Base-by-base conservation (phyloP, 768 basidiomycete genomes). In the Boletus rufocinnamomeus region DNA sequence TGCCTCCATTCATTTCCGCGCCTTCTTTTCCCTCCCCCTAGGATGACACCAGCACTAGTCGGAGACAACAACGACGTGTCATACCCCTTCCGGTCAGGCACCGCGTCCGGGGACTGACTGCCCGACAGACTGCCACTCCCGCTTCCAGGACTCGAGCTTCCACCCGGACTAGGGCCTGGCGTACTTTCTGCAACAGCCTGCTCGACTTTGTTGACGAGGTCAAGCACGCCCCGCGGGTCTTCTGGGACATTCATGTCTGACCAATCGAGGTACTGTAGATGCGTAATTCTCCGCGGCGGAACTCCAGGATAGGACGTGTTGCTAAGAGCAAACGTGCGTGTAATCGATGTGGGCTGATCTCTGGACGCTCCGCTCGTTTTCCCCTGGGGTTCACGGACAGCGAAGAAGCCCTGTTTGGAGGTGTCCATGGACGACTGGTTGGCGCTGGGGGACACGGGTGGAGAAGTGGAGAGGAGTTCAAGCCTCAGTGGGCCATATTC, bases 201-300 rank as follows among this genome's bases (percentile, higher is more conserved):
- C 40, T 73, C 86, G n/a, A 93, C 88, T 60, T 87, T 85, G 58
- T 79, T 80, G 53, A 97, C 82, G 25, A 98, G 80, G 16, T 81
- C 77, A 43, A 97, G 74, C 21, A 98, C 77, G 8, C 87, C 88
- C 8, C 82, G 76, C 0, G 95, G 87, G 57, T 93, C 86, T 14
- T 88, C 85, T 0, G 96, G 96, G 14, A 98, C 93, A 69, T 95
- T 95, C 78, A 98, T 89, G 67, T 98, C 96, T 2, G 95, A 93
- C 96, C 96, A 98, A 40, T 89, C 88, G 40, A 95, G 80, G 68
- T 94, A 98, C 71, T 98, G 96, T 52, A 98, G 75, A 67, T 98
- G 96, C 0, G 88, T 81, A 17, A 98, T 80, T 57, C 74, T 80
- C n/a, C 93, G 79, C 2, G 87, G 78, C 3, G 82, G 79, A 14